phyloP scores from a whole-genome alignment of 2,329 filamentous ascomycete species.

The Cercospora beticola region DNA sequence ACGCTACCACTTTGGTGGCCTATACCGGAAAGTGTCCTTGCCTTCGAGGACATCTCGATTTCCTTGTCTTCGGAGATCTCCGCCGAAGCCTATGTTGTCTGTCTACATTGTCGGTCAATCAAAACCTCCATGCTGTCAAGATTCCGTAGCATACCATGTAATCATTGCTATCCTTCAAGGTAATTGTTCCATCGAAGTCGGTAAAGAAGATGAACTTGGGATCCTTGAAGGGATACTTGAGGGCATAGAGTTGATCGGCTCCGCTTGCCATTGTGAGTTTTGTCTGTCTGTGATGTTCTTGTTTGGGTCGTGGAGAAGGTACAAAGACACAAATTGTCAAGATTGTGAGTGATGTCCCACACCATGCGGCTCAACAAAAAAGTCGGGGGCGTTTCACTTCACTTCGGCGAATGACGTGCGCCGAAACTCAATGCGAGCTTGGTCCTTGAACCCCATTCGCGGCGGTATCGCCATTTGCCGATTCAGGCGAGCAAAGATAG shows the following conservation, averaged over 20 bases:
- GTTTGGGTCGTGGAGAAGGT: background rate
- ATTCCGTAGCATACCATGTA: conserved; percentile 51
- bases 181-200: conserved; percentile 97
- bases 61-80: conserved; percentile 65
- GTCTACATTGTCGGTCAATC: conserved; percentile 66
- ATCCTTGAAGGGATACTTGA: conserved; percentile 51
- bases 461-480: background rate
- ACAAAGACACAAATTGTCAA: background rate
- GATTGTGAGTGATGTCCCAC: conserved; percentile 4
- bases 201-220: conserved; percentile 98
- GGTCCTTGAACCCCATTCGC: background rate
- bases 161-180: conserved; percentile 69
- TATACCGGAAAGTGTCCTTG: conserved; percentile 70
- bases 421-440: conserved; percentile 4
- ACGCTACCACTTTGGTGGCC: too few relatives aligned
- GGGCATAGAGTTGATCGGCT: conserved; percentile 43
- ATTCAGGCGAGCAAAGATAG: background rate
- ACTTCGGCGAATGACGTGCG: conserved; percentile 9
- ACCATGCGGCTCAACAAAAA: conserved; percentile 17
- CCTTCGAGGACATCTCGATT: conserved; percentile 76
- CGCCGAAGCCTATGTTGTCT: conserved; percentile 85
- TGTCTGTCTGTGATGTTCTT: background rate
- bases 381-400: conserved; percentile 3
- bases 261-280: conserved; percentile 17
- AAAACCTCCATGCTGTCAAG: conserved; percentile 39